Evolutionary conservation across 2,329 filamentous ascomycete species (phyloP), one percentile per base, ranked within the genome.

Genomic region (Dactylellina drechsleri): DNA sequence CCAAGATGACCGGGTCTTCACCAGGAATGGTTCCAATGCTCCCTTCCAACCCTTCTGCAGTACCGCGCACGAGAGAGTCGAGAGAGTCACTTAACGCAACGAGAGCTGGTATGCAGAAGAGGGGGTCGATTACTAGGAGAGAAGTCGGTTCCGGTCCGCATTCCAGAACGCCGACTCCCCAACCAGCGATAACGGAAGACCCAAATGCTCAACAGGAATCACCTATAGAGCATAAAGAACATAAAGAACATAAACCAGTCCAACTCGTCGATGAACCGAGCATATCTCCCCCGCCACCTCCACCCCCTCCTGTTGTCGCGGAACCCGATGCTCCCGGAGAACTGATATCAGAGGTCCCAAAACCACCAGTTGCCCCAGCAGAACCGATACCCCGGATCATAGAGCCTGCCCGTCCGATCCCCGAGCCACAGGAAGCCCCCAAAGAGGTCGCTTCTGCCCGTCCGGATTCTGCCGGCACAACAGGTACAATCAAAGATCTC

Each of bases 1-100:
- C 92, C 53, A 98, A 97, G 81, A 93, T 97, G 79, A 85, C 98
- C 1, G 94, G 94, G 10, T 87, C 89, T 15, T 90, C 90, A 45
- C 87, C 91, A 15, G 93, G 90, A 82, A 92, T 92, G 18, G 90
- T 98, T 15, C 92, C 93, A 5, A 91, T 96, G 80, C 87, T 98
- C 18, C 93, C 94, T 26, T 85, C 91, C 28, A 76, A 75, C 18
- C 75, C 74, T 40, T 78, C 78, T 23, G 77, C 76, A 8, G 75
- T 77, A 41, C 78, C 78, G 23, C 73, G 78, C 50, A 73, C 76
- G 40, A 74, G 76, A 52, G 78, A 79, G 70, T 78, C 78, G 26
- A 79, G 77, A 60, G 78, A 79, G 45, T 77, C 78, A 40, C 74
- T 79, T 41, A 78, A 79, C 67, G 78, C 78, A 45, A 76, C 78